Evolutionary conservation across 345 rosid species (phyloP).

Genomic region (Hibiscus tridactylites): DNA sequence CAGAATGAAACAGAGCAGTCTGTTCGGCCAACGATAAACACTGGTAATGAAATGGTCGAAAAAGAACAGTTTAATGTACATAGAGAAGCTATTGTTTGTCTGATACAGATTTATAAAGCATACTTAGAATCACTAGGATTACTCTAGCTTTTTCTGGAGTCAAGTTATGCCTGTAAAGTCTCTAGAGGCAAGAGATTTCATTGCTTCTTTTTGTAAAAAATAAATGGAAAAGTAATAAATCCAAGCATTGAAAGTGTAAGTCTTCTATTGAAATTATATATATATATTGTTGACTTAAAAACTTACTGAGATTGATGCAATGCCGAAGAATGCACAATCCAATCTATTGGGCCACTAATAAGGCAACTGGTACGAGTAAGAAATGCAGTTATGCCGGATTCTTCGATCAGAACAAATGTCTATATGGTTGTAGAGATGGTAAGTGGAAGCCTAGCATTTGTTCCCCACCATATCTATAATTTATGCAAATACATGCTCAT

Average conservation of each 20-base stretch:
- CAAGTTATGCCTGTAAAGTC: constrained; percentile 6
- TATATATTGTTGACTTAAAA: neutral
- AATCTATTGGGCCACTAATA: neutral
- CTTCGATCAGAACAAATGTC: too few species aligned
- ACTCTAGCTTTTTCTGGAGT: constrained; percentile 21
- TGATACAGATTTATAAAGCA: constrained; percentile 10
- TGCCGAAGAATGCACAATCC: neutral
- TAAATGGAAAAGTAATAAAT: constrained; percentile 8
- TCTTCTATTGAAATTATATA: too few species aligned
- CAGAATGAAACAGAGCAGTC: neutral
- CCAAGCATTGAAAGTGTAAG: neutral
- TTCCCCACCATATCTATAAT: too few species aligned
- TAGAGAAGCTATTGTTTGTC: constrained; percentile 11
- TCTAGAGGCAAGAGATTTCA: constrained; percentile 3
- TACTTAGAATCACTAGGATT: constrained; percentile 4
- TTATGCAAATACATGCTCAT: too few species aligned
- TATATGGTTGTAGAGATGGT: too few species aligned
- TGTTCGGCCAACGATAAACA: neutral
- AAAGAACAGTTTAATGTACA: constrained; percentile 11
- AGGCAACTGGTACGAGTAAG: too few species aligned
- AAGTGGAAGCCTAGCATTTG: too few species aligned
- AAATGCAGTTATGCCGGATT: too few species aligned
- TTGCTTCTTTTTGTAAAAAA: constrained; percentile 2
- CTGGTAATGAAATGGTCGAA: constrained; percentile 5
- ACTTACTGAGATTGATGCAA: neutral